Conservation (phyloP, 495 filamentous ascomycete species). For the Hypoxylon perforatum region DNA sequence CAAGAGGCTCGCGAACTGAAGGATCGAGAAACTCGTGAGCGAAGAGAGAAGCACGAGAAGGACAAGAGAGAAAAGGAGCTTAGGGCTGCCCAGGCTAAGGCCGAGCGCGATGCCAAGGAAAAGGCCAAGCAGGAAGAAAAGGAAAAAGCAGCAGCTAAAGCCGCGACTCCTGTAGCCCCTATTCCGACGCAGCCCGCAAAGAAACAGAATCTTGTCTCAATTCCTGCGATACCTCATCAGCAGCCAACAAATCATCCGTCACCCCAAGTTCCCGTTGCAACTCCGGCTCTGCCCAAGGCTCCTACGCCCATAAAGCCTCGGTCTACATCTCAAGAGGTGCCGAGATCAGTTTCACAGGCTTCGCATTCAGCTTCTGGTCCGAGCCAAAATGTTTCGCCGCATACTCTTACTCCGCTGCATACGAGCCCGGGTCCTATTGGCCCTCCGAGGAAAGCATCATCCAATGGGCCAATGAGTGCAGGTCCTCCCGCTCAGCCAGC, state of each 20-base stretch:
- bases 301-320: constrained; percentile 80
- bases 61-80: constrained; percentile 64
- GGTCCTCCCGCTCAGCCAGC: constrained; percentile 44
- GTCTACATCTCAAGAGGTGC: constrained; percentile 84
- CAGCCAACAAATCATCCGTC: constrained; percentile 67
- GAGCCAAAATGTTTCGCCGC: constrained; percentile 75
- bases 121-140: constrained; percentile 66
- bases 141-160: constrained; percentile 58
- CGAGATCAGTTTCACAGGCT: constrained; percentile 75
- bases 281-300: constrained; percentile 83
- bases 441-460: constrained; percentile 55
- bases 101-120: constrained; percentile 61
- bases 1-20: constrained; percentile 64
- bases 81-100: constrained; percentile 53
- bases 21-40: constrained; percentile 76
- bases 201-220: constrained; percentile 62
- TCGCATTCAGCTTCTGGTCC: constrained; percentile 59
- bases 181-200: constrained; percentile 59
- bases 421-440: constrained; percentile 66
- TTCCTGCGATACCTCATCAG: constrained; percentile 63
- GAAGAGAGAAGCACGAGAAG: constrained; percentile 72
- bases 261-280: constrained; percentile 80
- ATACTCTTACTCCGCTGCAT: constrained; percentile 65
- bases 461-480: constrained; percentile 39
- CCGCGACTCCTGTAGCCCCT: constrained; percentile 48